Conservation (phyloP, 495 filamentous ascomycete genomes). For the Penicillium malachiteum region DNA sequence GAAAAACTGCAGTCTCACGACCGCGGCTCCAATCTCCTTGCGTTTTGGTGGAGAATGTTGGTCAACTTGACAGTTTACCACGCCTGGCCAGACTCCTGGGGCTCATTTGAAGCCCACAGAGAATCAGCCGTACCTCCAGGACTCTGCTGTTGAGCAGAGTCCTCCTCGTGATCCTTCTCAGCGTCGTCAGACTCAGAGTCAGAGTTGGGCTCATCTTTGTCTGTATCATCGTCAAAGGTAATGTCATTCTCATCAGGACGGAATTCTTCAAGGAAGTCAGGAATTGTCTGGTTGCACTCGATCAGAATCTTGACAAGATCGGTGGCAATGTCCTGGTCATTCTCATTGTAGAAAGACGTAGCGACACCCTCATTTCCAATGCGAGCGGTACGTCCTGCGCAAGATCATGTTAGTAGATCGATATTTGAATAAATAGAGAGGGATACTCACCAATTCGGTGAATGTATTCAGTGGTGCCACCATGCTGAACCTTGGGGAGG, state of each 20-base stretch:
- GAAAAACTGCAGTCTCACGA: no score
- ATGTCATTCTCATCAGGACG: slow-evolving; percentile 53
- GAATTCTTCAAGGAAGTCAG: slow-evolving; percentile 73
- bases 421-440: not conserved
- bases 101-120: no score
- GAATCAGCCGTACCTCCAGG: no score
- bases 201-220: slow-evolving; percentile 23
- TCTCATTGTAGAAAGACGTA: slow-evolving; percentile 81
- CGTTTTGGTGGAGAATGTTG: no score
- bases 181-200: slow-evolving; percentile 30
- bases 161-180: slow-evolving; percentile 3
- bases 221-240: slow-evolving; percentile 62
- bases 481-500: slow-evolving; percentile 63
- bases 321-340: slow-evolving; percentile 65
- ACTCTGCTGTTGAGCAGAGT: no score
- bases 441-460: slow-evolving; percentile 75
- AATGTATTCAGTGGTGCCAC: slow-evolving; percentile 91
- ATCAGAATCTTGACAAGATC: slow-evolving; percentile 75
- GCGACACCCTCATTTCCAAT: slow-evolving; percentile 87
- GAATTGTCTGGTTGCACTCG: slow-evolving; percentile 73
- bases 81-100: no score
- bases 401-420: not conserved
- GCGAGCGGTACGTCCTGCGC: slow-evolving; percentile 82
- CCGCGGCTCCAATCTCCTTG: no score
- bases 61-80: no score